phyloP scores from a whole-genome alignment of 2,329 filamentous ascomycete species.

The Calonectria leucothoes region DNA sequence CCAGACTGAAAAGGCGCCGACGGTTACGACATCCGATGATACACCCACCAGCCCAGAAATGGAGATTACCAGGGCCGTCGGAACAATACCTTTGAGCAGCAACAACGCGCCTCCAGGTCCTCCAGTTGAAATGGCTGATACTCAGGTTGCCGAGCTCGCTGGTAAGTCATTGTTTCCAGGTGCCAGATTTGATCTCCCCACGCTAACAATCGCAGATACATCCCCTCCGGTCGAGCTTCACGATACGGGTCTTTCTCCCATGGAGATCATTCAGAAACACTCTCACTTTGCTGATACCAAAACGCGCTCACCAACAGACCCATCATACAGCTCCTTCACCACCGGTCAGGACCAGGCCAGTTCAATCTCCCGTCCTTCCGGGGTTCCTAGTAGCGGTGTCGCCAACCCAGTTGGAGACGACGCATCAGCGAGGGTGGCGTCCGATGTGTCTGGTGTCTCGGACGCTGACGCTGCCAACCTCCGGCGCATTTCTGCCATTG shows the following conservation, averaged over 20 bases:
- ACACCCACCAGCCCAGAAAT: conserved; percentile 52
- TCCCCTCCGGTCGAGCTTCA: conserved; percentile 58
- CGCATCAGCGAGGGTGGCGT: conserved; percentile 29
- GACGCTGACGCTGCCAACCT: conserved; percentile 36
- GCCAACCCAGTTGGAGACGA: conserved; percentile 23
- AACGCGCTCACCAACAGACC: conserved; percentile 30
- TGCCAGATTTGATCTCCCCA: neutral
- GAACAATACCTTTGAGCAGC: conserved; percentile 14
- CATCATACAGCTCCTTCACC: conserved; percentile 42
- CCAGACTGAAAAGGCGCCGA: conserved; percentile 55
- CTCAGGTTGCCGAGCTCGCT: conserved; percentile 58
- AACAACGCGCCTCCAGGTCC: conserved; percentile 20
- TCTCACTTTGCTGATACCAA: conserved; percentile 38
- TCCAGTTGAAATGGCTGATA: conserved; percentile 55
- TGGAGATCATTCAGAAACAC: conserved; percentile 53
- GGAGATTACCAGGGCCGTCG: conserved; percentile 45
- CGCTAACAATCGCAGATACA: conserved; percentile 49
- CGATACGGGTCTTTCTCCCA: conserved; percentile 53
- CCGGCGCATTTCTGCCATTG: conserved; percentile 27
- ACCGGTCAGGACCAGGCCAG: conserved; percentile 37
- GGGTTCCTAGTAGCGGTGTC: conserved; percentile 16
- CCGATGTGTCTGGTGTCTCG: conserved; percentile 36
- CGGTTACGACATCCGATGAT: conserved; percentile 58
- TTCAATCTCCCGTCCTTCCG: conserved; percentile 44
- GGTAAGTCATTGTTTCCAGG: conserved; percentile 49